Base-by-base conservation (phyloP, 306 rosid species). In the Senna siamea region DNA sequence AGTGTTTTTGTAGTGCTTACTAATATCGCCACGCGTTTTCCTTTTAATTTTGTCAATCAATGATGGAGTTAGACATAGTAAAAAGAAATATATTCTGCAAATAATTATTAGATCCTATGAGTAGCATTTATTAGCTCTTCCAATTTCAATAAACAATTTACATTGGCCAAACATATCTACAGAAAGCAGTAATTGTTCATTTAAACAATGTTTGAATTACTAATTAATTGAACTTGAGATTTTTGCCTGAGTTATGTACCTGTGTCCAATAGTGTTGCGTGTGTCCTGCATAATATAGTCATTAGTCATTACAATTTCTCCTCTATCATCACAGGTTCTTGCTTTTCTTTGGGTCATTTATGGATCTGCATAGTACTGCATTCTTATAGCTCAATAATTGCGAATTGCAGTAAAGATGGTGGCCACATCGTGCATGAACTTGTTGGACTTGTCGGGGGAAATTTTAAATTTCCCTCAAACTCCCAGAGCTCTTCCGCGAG, bases 381-480 rank as follows among this genome's bases (percentile, higher is more conserved):
- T 12, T 34, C 66, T 38, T 38, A 22, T 37, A 13, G 17, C 63
- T 81, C 26, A 73, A 40, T 67, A 77, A 52, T 26, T 43, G 18
- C 74, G 75, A 58, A 73, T 60, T 60, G 20, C 26, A 59, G 30
- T 56, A 77, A 87, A 62, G 60, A 93, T 91, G 96, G 78, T 88
- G 57, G 87, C 90, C 53, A 91, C 87, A 62, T 93, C 98, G 51
- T 76, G 83, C 85, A 62, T 82, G 41, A 86, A 87, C 79, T 84
- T 93, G 84, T 73, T 84, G 80, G 97, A 87, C 76, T 73, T 86
- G 28, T 83, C 97, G 0, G 93, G 84, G 77, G 93, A 91, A 78
- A 73, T 85, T 81, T 50, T 86, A 37, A 85, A 87, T 82, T 60
- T 77, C 75, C 89, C 90, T 38, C 90, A 14, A 57, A 83, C 95